Conservation (phyloP, 1,139 yeast genomes). For the Martiniozyma asiatica region DNA sequence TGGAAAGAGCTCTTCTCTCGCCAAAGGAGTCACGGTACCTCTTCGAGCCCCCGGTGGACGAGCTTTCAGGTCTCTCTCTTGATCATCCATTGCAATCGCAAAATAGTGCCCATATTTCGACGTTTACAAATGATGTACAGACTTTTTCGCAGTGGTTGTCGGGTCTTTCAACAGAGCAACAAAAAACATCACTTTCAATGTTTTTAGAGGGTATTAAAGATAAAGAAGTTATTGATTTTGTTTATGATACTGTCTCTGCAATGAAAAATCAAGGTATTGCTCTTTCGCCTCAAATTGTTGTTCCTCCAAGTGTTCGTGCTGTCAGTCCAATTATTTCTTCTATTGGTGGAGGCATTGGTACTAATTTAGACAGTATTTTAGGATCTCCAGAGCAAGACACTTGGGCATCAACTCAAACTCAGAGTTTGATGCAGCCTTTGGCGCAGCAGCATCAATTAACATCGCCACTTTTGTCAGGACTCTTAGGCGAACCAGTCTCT, state of each 20-base stretch:
- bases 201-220: constrained; percentile 37
- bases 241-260: background rate
- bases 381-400: constrained; percentile 1
- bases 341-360: background rate
- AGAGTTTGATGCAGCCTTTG: constrained; percentile 1
- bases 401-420: background rate
- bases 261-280: background rate
- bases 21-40: constrained; percentile 29
- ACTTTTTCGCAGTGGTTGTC: constrained; percentile 60
- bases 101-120: no score
- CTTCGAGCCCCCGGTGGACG: no score
- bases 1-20: constrained; percentile 22
- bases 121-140: constrained; percentile 35
- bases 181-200: constrained; percentile 46
- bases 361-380: constrained; percentile 2
- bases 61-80: no score
- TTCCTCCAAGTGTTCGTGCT: constrained; percentile 9
- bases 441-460: no score
- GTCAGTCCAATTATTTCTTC: constrained; percentile 9
- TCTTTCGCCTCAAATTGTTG: background rate
- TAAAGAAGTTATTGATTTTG: constrained; percentile 26
- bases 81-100: no score
- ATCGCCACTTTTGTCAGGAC: no score
- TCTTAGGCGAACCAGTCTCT: background rate
- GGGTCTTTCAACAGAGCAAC: constrained; percentile 43